Evolutionary conservation across 345 rosid genomes (phyloP).

Genomic region (Pugionium cornutum): DNA sequence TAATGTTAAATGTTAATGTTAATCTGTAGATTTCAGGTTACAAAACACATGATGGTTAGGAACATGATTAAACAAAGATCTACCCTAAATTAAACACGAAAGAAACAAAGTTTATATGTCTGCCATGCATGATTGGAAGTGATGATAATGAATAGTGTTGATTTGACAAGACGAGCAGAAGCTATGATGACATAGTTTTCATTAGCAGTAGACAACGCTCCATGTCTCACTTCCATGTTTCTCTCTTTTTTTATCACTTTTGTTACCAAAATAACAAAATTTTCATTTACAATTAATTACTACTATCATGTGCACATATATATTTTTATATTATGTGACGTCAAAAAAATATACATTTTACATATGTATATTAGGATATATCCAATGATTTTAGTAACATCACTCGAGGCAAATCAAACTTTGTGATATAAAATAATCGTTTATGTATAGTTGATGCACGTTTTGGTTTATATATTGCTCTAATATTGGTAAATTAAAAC

Average conservation of each 20-base stretch:
- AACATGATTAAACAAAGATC: conserved; percentile 2
- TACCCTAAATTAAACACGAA: conserved; percentile 3
- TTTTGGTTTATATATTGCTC: too few relatives aligned
- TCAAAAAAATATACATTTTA: too few relatives aligned
- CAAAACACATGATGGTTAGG: conserved; percentile 23
- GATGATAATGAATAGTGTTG: conserved; percentile 26
- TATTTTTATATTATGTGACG: background rate
- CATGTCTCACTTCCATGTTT: conserved; percentile 40
- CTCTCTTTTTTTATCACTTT: conserved; percentile 28
- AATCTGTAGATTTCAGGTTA: conserved; percentile 4
- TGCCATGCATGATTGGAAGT: conserved; percentile 23
- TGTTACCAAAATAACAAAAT: conserved; percentile 1
- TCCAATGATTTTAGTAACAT: background rate
- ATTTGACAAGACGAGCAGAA: conserved; percentile 39
- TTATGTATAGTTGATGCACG: too few relatives aligned
- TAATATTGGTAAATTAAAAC: too few relatives aligned
- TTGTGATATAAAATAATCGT: too few relatives aligned
- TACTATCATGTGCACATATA: too few relatives aligned
- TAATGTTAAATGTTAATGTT: conserved; percentile 4
- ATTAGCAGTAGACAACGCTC: conserved; percentile 37
- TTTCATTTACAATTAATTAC: background rate
- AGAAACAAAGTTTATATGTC: conserved; percentile 6
- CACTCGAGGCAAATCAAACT: background rate
- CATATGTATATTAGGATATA: too few relatives aligned
- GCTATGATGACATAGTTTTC: conserved; percentile 29